Base-by-base conservation (phyloP, 345 rosid genomes). In the Firmiana major region DNA sequence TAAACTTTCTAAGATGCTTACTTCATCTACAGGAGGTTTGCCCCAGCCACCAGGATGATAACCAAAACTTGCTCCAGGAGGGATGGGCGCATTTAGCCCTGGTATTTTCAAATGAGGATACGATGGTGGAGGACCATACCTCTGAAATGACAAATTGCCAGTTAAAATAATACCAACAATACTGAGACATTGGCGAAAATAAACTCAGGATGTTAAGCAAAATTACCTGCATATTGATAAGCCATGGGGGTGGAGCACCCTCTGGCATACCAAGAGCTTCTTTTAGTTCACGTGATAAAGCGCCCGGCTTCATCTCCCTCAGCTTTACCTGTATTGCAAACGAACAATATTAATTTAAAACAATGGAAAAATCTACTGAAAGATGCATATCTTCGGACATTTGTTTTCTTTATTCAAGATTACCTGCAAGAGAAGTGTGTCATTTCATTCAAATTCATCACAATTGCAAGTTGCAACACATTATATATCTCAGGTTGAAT, bases 1-100 rank as follows among this genome's bases (percentile, higher is more conserved):
- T 4, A 76, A 16, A 76, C 55, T 54, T 49, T 16, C 51, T 31
- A 73, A 63, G 65, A 13, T 63, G 43, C 83, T 83, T 88, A 92
- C 99, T 80, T 97, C 98, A 77, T 97, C 99, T 78, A 97, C 99
- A 54, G 99, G 99, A 85, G 98, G 98, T 85, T 97, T 94, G 65
- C 99, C 99, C 98, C 99, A 97, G 84, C 97, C 98, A 80, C 99
- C 99, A 81, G 97, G 86, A 81, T 94, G 97, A 77, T 90, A 97
- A 49, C 98, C 99, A 84, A 97, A 97, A 86, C 93, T 94, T 76
- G 99, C 97, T 82, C 98, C 99, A 71, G 81, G 88, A 10, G 99
- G 98, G 79, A 97, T 97, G 55, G 99, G 98, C 72, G 98, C 97
- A 88, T 94, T 96, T 2, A 97, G 85, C 43, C 99, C 99, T 75